These are phyloP conservation scores for Lachnellula occidentalis DNA, from an alignment of 2,329 filamentous ascomycete species.

Conservation along the genomic window DNA sequence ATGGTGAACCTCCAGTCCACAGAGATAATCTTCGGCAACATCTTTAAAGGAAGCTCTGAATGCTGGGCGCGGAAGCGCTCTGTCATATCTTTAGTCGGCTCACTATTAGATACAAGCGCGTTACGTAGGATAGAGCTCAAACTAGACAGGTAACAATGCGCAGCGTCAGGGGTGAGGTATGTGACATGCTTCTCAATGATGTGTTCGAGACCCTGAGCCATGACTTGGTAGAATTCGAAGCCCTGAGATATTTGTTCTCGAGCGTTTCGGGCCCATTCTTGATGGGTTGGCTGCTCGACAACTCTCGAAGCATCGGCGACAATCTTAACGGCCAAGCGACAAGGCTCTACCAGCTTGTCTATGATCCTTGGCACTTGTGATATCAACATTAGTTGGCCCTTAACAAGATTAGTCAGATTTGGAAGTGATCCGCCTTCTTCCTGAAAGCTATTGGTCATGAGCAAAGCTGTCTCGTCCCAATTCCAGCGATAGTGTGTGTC, in stretches of 20 bases:
- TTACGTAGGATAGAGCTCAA: slow-evolving; percentile 42
- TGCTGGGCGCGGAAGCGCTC: slow-evolving; percentile 25
- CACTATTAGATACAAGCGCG: slow-evolving; percentile 30
- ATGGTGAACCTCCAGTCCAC: slow-evolving; percentile 66
- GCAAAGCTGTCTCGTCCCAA: slow-evolving; percentile 27
- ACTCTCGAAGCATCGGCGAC: slow-evolving; percentile 16
- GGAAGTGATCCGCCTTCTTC: slow-evolving; percentile 38
- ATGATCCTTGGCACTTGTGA: slow-evolving; percentile 42
- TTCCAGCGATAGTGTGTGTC: slow-evolving; percentile 38
- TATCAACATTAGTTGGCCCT: slow-evolving; percentile 37
- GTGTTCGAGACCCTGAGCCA: slow-evolving; percentile 38
- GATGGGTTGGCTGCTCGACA: slow-evolving; percentile 11
- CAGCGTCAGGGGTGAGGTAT: slow-evolving; percentile 42
- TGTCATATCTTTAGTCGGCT: slow-evolving; percentile 17
- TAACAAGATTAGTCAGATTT: slow-evolving; percentile 39
- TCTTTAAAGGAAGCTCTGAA: slow-evolving; percentile 29
- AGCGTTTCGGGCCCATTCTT: slow-evolving; percentile 25
- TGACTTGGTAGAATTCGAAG: slow-evolving; percentile 39
- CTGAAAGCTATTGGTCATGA: slow-evolving; percentile 25
- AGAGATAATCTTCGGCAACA: slow-evolving; percentile 46
- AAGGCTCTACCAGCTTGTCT: slow-evolving; percentile 26
- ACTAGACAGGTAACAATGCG: slow-evolving; percentile 35
- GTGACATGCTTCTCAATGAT: slow-evolving; percentile 53
- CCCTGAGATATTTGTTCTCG: slow-evolving; percentile 36
- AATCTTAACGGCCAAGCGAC: slow-evolving; percentile 19